Percentiles rank a stretch among this genome's conserved stretches.
These are phyloP conservation scores for Aureobasidium sp. DNA, from an alignment of 2,329 filamentous ascomycete species.

Conservation along the genomic window DNA sequence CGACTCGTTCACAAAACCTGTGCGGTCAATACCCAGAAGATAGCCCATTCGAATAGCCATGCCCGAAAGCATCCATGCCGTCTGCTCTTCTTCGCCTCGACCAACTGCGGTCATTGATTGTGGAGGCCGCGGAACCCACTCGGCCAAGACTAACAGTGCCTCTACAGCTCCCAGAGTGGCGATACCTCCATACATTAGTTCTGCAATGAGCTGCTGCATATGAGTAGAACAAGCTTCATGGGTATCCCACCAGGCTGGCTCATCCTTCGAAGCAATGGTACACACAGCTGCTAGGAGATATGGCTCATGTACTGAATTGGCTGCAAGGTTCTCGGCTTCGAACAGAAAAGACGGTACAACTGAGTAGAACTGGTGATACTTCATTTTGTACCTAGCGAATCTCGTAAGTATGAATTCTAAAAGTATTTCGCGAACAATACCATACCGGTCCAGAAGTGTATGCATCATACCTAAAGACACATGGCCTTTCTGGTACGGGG, in stretches of 20 bases:
- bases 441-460: constrained; percentile 19
- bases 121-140: constrained; percentile 28
- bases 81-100: constrained; percentile 28
- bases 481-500: constrained; percentile 25
- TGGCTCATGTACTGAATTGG: constrained; percentile 25
- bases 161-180: constrained; percentile 28
- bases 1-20: constrained; percentile 26
- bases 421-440: neutral
- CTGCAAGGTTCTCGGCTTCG: constrained; percentile 24
- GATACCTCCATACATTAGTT: constrained; percentile 26
- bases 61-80: constrained; percentile 30
- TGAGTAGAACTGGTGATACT: constrained; percentile 30
- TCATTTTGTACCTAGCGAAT: constrained; percentile 24
- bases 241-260: constrained; percentile 27
- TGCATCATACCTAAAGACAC: constrained; percentile 26
- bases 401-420: neutral
- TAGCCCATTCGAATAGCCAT: constrained; percentile 29
- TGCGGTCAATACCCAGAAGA: constrained; percentile 28
- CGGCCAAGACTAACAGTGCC: constrained; percentile 28
- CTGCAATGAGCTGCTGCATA: constrained; percentile 28
- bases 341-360: constrained; percentile 26
- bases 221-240: constrained; percentile 28
- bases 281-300: constrained; percentile 28
- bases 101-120: constrained; percentile 25
- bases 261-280: constrained; percentile 29